Percentiles rank a stretch among this genome's conserved stretches.
phyloP scores from a whole-genome alignment of 2,329 filamentous ascomycete species.

The Exophiala mesophila region DNA sequence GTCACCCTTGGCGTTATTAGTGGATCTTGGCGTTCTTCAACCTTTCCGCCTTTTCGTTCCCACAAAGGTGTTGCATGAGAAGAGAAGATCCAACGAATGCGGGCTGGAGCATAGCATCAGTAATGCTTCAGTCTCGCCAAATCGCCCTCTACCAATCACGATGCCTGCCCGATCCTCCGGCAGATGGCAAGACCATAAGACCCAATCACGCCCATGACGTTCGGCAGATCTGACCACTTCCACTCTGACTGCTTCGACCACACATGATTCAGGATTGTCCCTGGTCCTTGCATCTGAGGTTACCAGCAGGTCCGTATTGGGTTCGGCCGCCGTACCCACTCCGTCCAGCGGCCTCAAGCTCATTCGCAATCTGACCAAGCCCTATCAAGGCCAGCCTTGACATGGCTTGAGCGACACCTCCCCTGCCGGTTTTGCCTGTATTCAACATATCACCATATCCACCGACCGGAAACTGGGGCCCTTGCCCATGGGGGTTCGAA shows the following conservation, averaged over 20 bases:
- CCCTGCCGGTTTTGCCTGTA: not conserved
- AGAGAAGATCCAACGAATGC: no score
- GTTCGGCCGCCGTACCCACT: not conserved
- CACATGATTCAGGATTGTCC: not conserved
- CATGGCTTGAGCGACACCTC: not conserved
- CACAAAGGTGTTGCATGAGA: not conserved
- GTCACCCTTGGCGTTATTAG: not conserved
- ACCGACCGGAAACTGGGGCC: no score
- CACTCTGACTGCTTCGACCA: not conserved
- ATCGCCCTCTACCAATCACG: not conserved
- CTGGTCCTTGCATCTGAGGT: not conserved
- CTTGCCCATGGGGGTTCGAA: no score
- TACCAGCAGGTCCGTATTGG: not conserved
- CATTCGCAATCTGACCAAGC: not conserved
- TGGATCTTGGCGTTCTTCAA: conserved; percentile 1
- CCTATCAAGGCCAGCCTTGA: not conserved
- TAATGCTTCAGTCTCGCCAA: not conserved
- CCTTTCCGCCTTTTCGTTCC: not conserved
- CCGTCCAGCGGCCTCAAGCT: not conserved
- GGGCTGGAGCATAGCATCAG: not conserved
- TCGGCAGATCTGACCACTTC: not conserved
- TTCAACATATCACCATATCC: not conserved
- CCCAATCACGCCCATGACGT: not conserved
- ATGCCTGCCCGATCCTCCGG: not conserved
- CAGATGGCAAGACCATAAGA: not conserved